These are phyloP conservation scores for Trichaptum fuscoviolaceum DNA, from an alignment of 768 basidiomycete species.

Conservation along the genomic window DNA sequence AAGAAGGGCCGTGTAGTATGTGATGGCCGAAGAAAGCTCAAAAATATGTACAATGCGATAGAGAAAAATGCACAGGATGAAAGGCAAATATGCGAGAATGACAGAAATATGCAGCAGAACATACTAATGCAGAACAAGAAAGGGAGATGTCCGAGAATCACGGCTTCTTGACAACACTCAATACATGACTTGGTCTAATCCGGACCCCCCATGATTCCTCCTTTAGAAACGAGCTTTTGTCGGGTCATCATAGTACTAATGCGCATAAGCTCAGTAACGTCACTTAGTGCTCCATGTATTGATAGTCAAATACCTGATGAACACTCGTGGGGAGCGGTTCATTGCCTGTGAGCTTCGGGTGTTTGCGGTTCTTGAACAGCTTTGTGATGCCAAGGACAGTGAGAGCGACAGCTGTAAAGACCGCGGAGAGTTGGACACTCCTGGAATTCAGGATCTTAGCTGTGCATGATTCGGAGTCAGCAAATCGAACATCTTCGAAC, in stretches of 20 bases:
- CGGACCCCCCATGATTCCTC: background rate
- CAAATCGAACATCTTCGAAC: background rate
- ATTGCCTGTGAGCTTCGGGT: background rate
- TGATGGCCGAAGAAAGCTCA: background rate
- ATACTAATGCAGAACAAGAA: background rate
- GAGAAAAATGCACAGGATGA: background rate
- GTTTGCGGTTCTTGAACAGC: background rate
- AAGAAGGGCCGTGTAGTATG: background rate
- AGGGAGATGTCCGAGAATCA: background rate
- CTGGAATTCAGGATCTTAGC: background rate
- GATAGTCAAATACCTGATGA: background rate
- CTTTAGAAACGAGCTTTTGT: background rate
- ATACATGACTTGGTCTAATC: background rate
- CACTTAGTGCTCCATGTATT: background rate
- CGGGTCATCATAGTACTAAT: background rate
- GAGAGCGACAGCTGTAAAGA: background rate
- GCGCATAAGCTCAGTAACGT: background rate
- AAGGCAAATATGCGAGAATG: background rate
- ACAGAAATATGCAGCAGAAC: background rate
- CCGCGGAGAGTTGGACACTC: background rate
- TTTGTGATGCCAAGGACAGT: background rate
- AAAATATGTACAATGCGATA: background rate
- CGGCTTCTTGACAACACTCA: background rate
- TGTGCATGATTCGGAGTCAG: background rate
- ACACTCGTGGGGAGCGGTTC: constrained; percentile 1